phyloP scores from a whole-genome alignment of 2,329 filamentous ascomycete genomes.

The Eurotiales sp. region DNA sequence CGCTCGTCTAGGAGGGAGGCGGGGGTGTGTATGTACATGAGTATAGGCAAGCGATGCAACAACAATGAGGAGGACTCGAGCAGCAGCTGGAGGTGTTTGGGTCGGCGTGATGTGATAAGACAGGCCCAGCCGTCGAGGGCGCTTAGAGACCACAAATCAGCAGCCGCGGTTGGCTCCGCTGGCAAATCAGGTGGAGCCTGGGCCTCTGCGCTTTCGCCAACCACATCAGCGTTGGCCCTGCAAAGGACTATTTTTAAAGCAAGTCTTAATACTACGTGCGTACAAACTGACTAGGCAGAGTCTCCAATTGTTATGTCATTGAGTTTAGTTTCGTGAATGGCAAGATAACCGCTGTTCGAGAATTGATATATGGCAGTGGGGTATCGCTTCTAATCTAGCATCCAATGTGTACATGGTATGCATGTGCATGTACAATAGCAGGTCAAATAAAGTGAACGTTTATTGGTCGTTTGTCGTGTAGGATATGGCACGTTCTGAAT shows the following conservation, averaged over 20 bases:
- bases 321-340: no score
- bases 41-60: background rate
- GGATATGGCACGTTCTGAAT: background rate
- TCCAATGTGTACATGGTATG: no score
- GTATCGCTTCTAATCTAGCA: no score
- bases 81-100: background rate
- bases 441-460: background rate
- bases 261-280: no score
- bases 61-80: background rate
- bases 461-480: constrained; percentile 1
- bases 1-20: background rate
- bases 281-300: no score
- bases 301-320: no score
- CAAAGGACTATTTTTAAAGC: no score
- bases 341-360: no score
- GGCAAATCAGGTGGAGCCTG: background rate
- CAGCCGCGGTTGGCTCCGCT: background rate
- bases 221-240: no score
- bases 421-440: no score
- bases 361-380: no score
- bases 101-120: constrained; percentile 8
- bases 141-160: constrained; percentile 9
- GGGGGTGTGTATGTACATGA: background rate
- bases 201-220: no score
- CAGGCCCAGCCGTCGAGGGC: background rate